phyloP scores from a whole-genome alignment of 1,284 basidiomycete genomes.

The Leccinum glutinopallens region DNA sequence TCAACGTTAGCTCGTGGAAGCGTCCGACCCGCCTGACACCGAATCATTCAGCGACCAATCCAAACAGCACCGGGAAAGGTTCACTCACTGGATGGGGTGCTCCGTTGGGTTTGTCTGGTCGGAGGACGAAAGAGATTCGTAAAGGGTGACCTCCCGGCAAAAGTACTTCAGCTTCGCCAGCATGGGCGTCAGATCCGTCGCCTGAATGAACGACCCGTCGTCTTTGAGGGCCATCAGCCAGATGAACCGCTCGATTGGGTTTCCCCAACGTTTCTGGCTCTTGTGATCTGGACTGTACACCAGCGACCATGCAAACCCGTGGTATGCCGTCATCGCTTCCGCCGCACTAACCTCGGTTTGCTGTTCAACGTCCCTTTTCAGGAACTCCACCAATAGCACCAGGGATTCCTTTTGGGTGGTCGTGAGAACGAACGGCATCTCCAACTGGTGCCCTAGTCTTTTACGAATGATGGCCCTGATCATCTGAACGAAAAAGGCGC shows the following conservation, averaged over 20 bases:
- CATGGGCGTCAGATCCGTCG: neutral
- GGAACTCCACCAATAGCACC: neutral
- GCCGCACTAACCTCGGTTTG: neutral
- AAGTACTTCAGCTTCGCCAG: conserved; percentile 20
- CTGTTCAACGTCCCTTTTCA: neutral
- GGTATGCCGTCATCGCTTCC: conserved; percentile 1
- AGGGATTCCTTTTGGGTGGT: neutral
- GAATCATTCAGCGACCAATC: neutral
- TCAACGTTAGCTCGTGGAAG: neutral
- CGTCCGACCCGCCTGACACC: neutral
- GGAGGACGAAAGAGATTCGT: neutral
- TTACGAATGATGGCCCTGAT: conserved; percentile 8
- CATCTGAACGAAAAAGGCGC: conserved; percentile 9
- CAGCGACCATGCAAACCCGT: conserved; percentile 6
- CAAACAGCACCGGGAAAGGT: neutral
- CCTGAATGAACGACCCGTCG: conserved; percentile 13
- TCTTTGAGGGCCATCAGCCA: conserved; percentile 12
- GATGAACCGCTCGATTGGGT: conserved; percentile 5
- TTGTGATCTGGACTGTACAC: neutral
- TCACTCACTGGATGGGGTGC: neutral
- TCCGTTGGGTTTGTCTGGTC: neutral
- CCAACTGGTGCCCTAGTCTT: neutral
- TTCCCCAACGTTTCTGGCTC: neutral
- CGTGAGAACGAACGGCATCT: neutral
- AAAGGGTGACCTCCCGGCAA: neutral